A percentile compares a stretch with the other conserved stretches of the same genome.
These are phyloP conservation scores for Myotisia sp. DNA, from an alignment of 2,329 filamentous ascomycete species.

Conservation along the genomic window DNA sequence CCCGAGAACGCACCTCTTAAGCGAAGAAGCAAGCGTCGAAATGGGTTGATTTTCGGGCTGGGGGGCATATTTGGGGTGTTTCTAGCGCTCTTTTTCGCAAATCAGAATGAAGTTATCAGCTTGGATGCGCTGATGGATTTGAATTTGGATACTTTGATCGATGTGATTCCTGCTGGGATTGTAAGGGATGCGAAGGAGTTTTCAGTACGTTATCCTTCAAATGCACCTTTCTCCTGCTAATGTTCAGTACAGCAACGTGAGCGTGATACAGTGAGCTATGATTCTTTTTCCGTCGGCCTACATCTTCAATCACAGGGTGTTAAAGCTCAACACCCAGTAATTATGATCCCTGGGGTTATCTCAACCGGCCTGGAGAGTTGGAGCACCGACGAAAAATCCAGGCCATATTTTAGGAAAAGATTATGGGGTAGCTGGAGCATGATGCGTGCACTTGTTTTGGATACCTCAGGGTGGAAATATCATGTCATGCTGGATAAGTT, in stretches of 20 bases:
- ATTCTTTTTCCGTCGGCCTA: conserved; percentile 81
- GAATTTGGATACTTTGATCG: conserved; percentile 72
- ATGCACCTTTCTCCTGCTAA: conserved; percentile 14
- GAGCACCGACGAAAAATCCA: conserved; percentile 73
- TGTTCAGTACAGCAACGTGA: conserved; percentile 51
- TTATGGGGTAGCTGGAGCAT: conserved; percentile 98
- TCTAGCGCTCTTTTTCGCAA: conserved; percentile 79
- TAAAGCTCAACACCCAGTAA: conserved; percentile 67
- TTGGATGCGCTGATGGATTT: conserved; percentile 56
- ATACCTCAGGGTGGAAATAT: conserved; percentile 87
- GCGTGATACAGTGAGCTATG: conserved; percentile 75
- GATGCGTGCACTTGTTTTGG: conserved; percentile 87
- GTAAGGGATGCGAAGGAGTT: conserved; percentile 75
- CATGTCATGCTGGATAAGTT: conserved; percentile 93
- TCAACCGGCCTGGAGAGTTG: conserved; percentile 94
- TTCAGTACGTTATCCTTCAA: conserved; percentile 42
- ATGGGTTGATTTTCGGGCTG: conserved; percentile 69
- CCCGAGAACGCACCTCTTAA: conserved; percentile 12
- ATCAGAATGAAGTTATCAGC: conserved; percentile 76
- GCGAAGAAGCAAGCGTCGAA: conserved; percentile 52
- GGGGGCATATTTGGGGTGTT: conserved; percentile 83
- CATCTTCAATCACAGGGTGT: conserved; percentile 72
- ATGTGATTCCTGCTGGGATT: conserved; percentile 74
- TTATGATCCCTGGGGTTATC: conserved; percentile 97
- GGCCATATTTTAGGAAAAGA: conserved; percentile 84